A percentile compares a stretch with the other conserved stretches of the same genome.
These are phyloP conservation scores for Protomyces arabidopsidicola DNA, from an alignment of 1,139 yeast genomes.

Conservation along the genomic window DNA sequence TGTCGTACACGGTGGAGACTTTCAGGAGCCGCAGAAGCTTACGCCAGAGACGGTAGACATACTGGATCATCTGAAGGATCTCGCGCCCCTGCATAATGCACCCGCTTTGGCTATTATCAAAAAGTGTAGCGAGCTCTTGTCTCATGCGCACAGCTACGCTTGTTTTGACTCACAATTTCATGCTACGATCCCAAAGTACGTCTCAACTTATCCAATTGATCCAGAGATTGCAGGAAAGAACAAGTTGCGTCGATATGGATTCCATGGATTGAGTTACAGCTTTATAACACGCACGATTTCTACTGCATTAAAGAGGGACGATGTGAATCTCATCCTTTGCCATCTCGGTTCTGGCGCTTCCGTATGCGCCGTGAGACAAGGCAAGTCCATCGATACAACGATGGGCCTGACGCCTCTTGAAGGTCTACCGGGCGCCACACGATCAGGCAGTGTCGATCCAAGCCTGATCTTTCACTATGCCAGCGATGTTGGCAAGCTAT, in stretches of 20 bases:
- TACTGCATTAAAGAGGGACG: constrained; percentile 10
- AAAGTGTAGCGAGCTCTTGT: constrained; percentile 29
- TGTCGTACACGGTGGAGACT: constrained; percentile 33
- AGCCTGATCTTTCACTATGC: constrained; percentile 33
- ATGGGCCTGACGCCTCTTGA: constrained; percentile 35
- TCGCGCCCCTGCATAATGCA: constrained; percentile 34
- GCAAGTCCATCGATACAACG: constrained; percentile 33
- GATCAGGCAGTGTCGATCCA: constrained; percentile 34
- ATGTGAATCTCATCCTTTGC: constrained; percentile 31
- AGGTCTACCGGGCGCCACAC: constrained; percentile 34
- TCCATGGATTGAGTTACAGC: constrained; percentile 33
- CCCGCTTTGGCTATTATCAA: constrained; percentile 33
- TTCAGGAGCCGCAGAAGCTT: constrained; percentile 30
- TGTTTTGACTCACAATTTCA: constrained; percentile 34
- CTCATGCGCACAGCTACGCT: constrained; percentile 30
- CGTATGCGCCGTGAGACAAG: constrained; percentile 32
- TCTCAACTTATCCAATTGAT: constrained; percentile 32
- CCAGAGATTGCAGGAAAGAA: constrained; percentile 31
- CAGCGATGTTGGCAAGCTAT: constrained; percentile 32
- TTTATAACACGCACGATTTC: constrained; percentile 29
- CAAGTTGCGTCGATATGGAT: constrained; percentile 33
- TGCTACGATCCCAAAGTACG: constrained; percentile 31
- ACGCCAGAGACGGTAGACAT: constrained; percentile 29
- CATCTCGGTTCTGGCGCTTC: constrained; percentile 35
- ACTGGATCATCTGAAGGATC: constrained; percentile 33